Percentiles rank a stretch among this genome's conserved stretches.
Conservation (phyloP, 257 asterid genomes). For the Scutellaria baicalensis region DNA sequence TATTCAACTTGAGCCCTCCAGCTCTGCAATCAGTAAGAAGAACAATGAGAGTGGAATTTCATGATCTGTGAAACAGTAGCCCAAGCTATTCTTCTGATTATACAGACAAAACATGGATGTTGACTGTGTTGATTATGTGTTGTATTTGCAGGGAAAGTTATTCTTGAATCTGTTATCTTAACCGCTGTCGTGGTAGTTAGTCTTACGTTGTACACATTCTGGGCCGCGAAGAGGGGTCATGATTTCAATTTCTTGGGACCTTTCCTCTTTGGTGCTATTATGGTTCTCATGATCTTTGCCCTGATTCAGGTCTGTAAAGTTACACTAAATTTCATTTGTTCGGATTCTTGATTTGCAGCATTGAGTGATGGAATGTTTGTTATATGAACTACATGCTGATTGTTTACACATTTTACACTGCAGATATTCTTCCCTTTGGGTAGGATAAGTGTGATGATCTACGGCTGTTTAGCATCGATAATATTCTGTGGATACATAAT, state of each 20-base stretch:
- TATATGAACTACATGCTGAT: background rate
- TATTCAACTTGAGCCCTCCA: too few species aligned
- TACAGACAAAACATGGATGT: background rate
- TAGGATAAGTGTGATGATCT: slow-evolving; percentile 30
- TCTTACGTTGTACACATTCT: slow-evolving; percentile 41
- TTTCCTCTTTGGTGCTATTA: slow-evolving; percentile 32
- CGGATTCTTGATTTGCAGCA: background rate
- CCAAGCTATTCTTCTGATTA: background rate
- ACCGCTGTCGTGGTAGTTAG: slow-evolving; percentile 38
- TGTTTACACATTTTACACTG: background rate
- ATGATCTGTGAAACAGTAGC: too few species aligned
- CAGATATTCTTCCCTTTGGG: slow-evolving; percentile 54
- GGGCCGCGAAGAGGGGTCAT: slow-evolving; percentile 50
- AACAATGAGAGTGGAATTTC: too few species aligned
- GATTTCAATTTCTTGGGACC: slow-evolving; percentile 45
- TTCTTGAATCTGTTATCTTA: slow-evolving; percentile 35
- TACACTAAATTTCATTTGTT: background rate
- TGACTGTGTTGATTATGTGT: background rate
- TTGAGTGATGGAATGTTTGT: too few species aligned
- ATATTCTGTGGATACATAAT: slow-evolving; percentile 50
- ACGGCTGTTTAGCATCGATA: slow-evolving; percentile 42
- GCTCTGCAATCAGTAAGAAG: too few species aligned
- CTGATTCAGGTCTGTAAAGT: slow-evolving; percentile 31
- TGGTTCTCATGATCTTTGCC: slow-evolving; percentile 30
- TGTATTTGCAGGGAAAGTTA: slow-evolving; percentile 33